Percentiles rank a stretch among this genome's conserved stretches.
These are phyloP conservation scores for Fusarium azukiicola DNA, from an alignment of 2,329 filamentous ascomycete genomes.

Conservation along the genomic window DNA sequence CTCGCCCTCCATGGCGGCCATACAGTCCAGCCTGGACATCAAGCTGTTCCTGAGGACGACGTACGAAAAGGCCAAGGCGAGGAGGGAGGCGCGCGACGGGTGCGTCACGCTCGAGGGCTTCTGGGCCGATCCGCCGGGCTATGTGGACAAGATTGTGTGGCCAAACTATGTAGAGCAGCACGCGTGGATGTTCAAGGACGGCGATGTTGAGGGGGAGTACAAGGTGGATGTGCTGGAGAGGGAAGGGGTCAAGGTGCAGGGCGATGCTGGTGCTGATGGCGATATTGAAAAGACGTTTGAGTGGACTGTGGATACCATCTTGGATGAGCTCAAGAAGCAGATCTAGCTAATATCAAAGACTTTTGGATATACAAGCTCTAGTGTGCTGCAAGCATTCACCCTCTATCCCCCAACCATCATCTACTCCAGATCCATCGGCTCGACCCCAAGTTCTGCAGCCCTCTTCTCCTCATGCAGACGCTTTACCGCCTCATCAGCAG, in stretches of 20 bases:
- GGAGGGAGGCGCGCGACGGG: slow-evolving; percentile 85
- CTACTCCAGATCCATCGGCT: slow-evolving; percentile 26
- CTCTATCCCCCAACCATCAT: neutral
- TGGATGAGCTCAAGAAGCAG: slow-evolving; percentile 68
- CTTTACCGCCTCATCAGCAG: slow-evolving; percentile 73
- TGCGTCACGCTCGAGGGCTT: slow-evolving; percentile 94
- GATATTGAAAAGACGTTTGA: slow-evolving; percentile 81
- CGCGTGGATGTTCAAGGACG: slow-evolving; percentile 87
- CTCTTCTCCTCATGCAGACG: slow-evolving; percentile 54
- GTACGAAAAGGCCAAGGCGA: slow-evolving; percentile 80
- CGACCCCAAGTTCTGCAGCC: slow-evolving; percentile 3
- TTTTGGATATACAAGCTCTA: neutral
- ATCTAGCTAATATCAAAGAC: slow-evolving; percentile 23
- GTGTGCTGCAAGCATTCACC: neutral
- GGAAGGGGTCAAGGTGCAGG: slow-evolving; percentile 72
- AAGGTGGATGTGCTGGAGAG: slow-evolving; percentile 68
- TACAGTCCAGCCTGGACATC: slow-evolving; percentile 84
- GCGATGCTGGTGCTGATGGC: slow-evolving; percentile 69
- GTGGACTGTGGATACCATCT: slow-evolving; percentile 84
- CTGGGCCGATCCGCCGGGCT: slow-evolving; percentile 96
- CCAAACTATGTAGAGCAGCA: slow-evolving; percentile 94
- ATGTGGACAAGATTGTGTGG: slow-evolving; percentile 97
- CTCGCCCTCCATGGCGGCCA: slow-evolving; percentile 74
- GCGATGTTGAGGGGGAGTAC: slow-evolving; percentile 81
- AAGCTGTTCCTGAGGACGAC: slow-evolving; percentile 89